Base-by-base conservation (phyloP, 805 yeast genomes). In the Ogataea nitratoaversa region DNA sequence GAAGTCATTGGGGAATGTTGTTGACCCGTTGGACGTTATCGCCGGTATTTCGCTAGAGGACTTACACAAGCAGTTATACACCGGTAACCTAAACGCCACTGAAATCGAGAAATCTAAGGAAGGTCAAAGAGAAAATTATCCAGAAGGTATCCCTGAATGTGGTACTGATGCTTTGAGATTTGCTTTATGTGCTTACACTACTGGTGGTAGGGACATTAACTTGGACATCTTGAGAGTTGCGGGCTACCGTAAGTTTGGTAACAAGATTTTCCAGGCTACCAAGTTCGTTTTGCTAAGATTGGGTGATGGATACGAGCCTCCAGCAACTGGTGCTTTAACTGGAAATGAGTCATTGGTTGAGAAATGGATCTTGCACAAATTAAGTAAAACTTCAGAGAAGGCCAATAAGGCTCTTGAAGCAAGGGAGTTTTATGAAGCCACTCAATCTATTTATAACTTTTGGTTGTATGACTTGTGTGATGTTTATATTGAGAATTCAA, bases 241-340 rank as follows among this genome's bases (percentile, higher is more conserved):
- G 65, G 99, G 98, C 59, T 93, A 93, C 82, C 81, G 99, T 70
- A 93, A 93, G 77, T 93, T 93, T 85, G 89, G 99, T 75, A 93
- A 93, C 81, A 93, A 93, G 80, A 93, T 93, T 56, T 93, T 88
- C 76, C 98, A 93, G 71, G 99, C 99, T 40, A 90, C 98, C 47
- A 93, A 93, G 71, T 93, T 93, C 60, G 98, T 89, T 32, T 72
- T 93, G 67, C 80, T 90, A 80, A 82, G 95, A 65, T 75, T 93
- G 48, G 98, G 98, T 46, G 84, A 78, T 20, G 95, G 82, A 60
- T 93, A 87, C 66, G 62, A 66, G 42, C 98, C 99, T 40, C 86
- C 95, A 40, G 79, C 82, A 18, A 64, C 69, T 12, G 74, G 71
- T 32, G 59, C 55, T 24, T 65, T 77, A 56, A 70, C 87, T 19